Conservation (phyloP, 192 early-diverging fungal species). For the Backusella mclennaniae region DNA sequence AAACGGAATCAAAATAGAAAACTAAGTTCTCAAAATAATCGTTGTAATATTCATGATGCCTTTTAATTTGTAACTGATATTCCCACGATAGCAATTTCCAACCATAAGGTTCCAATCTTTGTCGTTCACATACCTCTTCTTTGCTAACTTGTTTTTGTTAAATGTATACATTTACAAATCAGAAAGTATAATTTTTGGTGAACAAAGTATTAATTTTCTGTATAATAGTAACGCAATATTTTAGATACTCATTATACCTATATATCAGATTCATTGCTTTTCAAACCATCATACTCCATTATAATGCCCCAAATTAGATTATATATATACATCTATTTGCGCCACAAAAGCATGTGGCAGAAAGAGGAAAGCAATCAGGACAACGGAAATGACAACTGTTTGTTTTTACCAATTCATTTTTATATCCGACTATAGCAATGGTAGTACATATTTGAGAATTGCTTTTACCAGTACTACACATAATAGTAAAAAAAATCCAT, state of each 20-base stretch:
- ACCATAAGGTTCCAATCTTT: background rate
- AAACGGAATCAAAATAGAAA: background rate
- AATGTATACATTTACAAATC: background rate
- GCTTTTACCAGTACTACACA: background rate
- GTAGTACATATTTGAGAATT: background rate
- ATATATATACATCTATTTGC: background rate
- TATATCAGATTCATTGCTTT: background rate
- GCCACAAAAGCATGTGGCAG: background rate
- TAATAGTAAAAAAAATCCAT: background rate
- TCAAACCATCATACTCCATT: background rate
- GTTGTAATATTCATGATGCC: background rate
- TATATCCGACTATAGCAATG: too few relatives aligned
- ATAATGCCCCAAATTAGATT: background rate
- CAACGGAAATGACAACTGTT: background rate
- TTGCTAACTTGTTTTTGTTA: background rate
- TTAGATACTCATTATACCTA: background rate
- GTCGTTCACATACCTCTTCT: background rate
- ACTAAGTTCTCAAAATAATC: background rate
- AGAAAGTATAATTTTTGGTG: background rate
- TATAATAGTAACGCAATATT: background rate
- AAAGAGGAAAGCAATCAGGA: background rate
- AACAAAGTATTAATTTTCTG: background rate
- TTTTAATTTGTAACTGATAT: background rate
- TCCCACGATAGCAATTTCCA: background rate
- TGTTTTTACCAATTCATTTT: background rate